Evolutionary conservation across 2,329 filamentous ascomycete species (phyloP).

Genomic region (Lachnellula hyalina): DNA sequence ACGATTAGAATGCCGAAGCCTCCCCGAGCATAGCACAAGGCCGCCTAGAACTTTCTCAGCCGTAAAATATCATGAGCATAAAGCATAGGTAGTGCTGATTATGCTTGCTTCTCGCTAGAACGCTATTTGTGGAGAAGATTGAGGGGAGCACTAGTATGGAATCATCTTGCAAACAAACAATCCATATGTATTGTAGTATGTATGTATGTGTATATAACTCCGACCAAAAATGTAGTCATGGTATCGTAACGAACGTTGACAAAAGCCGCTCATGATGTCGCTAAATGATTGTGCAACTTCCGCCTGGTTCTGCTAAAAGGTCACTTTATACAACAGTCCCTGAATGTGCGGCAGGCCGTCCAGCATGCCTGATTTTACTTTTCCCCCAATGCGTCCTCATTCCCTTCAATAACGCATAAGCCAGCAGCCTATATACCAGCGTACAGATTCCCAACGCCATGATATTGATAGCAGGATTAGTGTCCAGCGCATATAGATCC

Average conservation of each 20-base stretch:
- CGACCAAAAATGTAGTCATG: background rate
- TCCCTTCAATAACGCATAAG: constrained; percentile 52
- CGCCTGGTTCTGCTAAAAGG: background rate
- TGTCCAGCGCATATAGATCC: constrained; percentile 60
- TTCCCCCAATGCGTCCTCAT: constrained; percentile 47
- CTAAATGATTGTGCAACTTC: background rate
- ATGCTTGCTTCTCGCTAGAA: constrained; percentile 10
- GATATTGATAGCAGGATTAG: constrained; percentile 55
- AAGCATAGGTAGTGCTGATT: constrained; percentile 15
- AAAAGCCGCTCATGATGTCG: background rate
- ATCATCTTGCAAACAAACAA: background rate
- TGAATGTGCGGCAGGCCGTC: background rate
- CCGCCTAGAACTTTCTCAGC: too few species aligned
- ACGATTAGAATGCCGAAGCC: too few species aligned
- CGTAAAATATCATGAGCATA: constrained; percentile 19
- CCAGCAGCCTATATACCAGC: constrained; percentile 60
- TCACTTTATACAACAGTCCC: background rate
- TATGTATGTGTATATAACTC: background rate
- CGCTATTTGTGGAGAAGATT: background rate
- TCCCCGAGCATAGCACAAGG: too few species aligned
- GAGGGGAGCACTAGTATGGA: background rate
- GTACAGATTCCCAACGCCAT: constrained; percentile 58
- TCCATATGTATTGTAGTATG: background rate
- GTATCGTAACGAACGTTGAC: background rate
- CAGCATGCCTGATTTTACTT: background rate